These are phyloP conservation scores for Ilyonectria robusta DNA, from an alignment of 2,329 filamentous ascomycete genomes.

Conservation along the genomic window DNA sequence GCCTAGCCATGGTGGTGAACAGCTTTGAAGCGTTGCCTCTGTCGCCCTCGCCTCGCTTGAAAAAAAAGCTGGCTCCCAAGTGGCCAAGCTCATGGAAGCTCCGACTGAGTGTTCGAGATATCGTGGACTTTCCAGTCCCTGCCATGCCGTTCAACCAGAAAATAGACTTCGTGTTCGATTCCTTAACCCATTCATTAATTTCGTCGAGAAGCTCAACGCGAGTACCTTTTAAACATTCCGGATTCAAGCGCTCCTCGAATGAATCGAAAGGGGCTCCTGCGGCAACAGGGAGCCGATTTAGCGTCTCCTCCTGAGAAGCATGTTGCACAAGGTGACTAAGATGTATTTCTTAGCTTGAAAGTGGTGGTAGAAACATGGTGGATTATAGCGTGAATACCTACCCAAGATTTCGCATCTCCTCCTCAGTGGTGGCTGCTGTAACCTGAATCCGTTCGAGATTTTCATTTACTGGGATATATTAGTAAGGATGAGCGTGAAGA, in stretches of 20 bases:
- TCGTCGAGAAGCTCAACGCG: slow-evolving; percentile 48
- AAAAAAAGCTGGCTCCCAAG: slow-evolving; percentile 61
- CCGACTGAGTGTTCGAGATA: slow-evolving; percentile 51
- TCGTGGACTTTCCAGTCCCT: slow-evolving; percentile 40
- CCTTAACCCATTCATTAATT: slow-evolving; percentile 49
- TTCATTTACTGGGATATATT: no score
- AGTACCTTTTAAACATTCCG: slow-evolving; percentile 50
- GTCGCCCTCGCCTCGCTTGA: slow-evolving; percentile 58
- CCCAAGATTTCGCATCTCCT: no score
- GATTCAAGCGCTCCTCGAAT: slow-evolving; percentile 48
- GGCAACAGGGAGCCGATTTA: slow-evolving; percentile 23
- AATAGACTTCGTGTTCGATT: slow-evolving; percentile 41
- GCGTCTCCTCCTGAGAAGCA: no score
- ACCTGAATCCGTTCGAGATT: no score
- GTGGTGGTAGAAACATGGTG: no score
- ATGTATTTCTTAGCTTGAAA: no score
- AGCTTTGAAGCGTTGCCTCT: slow-evolving; percentile 53
- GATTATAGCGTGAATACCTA: no score
- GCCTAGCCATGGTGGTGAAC: slow-evolving; percentile 56
- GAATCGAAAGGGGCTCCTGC: slow-evolving; percentile 51
- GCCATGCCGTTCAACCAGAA: slow-evolving; percentile 58
- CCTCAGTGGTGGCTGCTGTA: no score
- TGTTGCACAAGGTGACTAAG: no score
- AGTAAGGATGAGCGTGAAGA: no score
- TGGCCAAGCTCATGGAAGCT: neutral